Conservation (phyloP, 2,329 filamentous ascomycete species). For the Calonectria honghensis region DNA sequence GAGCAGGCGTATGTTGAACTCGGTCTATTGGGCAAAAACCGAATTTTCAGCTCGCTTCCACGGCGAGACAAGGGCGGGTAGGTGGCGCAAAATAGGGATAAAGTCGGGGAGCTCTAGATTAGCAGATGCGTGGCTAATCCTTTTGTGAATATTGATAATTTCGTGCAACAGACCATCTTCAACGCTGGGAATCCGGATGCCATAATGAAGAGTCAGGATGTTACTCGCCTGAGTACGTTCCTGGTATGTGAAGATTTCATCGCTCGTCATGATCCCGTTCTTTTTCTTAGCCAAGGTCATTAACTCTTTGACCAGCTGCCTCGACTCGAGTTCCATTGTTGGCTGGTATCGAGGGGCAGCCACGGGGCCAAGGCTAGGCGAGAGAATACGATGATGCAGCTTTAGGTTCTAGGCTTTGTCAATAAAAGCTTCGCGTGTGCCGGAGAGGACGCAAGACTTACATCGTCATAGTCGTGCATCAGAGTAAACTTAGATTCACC, state of each 20-base stretch:
- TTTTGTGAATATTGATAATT: not conserved
- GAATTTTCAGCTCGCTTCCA: not conserved
- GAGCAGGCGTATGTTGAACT: not conserved
- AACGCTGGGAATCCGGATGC: not conserved
- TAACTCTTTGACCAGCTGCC: not conserved
- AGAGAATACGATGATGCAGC: not conserved
- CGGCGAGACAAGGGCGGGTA: not conserved
- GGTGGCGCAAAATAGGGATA: not conserved
- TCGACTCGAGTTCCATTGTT: not conserved
- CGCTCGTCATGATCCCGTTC: not conserved
- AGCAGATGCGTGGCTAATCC: not conserved
- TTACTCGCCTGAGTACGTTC: not conserved
- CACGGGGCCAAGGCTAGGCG: not conserved
- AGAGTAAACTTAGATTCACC: not conserved
- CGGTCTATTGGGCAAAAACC: not conserved
- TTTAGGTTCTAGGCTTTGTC: not conserved
- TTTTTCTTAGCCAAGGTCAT: not conserved
- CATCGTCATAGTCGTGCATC: not conserved
- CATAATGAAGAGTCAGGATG: not conserved
- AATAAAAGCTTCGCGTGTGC: not conserved
- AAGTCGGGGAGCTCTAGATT: not conserved
- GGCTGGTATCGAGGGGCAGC: constrained; percentile 2
- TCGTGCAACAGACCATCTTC: not conserved
- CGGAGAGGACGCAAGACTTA: not conserved
- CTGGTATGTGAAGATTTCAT: not conserved